phyloP scores from a whole-genome alignment of 371 early-diverging fungal species.

The Haplosporangium sp. region DNA sequence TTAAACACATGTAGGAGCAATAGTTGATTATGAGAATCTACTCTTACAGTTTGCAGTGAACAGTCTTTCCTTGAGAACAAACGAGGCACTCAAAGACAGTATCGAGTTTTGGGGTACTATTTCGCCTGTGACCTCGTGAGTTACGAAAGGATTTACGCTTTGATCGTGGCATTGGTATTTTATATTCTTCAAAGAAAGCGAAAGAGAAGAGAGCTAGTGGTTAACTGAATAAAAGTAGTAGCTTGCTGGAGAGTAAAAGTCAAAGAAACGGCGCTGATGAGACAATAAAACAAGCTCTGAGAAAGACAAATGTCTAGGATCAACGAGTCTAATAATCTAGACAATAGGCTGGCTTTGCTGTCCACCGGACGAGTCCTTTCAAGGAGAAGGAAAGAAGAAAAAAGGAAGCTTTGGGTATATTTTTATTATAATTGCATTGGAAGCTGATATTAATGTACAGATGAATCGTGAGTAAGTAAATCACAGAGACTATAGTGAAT shows the following conservation, averaged over 20 bases:
- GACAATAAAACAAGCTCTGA: too few relatives aligned
- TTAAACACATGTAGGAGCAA: too few relatives aligned
- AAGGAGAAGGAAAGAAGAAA: too few relatives aligned
- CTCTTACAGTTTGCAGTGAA: slow-evolving; percentile 76
- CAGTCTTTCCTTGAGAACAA: slow-evolving; percentile 85
- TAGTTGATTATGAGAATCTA: too few relatives aligned
- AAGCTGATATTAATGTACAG: not conserved
- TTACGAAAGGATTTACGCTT: not conserved
- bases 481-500: not conserved
- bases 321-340: too few relatives aligned
- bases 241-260: not conserved
- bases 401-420: too few relatives aligned
- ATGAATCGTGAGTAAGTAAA: not conserved
- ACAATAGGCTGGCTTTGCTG: too few relatives aligned
- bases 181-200: not conserved
- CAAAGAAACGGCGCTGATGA: too few relatives aligned
- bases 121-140: too few relatives aligned
- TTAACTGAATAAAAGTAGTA: not conserved
- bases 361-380: too few relatives aligned
- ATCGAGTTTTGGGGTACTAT: slow-evolving; percentile 59
- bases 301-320: too few relatives aligned
- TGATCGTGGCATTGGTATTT: not conserved
- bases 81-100: slow-evolving; percentile 86
- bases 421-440: too few relatives aligned
- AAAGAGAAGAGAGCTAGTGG: not conserved